Conservation (phyloP, 805 yeast genomes). For the Candida sakaeoensis region DNA sequence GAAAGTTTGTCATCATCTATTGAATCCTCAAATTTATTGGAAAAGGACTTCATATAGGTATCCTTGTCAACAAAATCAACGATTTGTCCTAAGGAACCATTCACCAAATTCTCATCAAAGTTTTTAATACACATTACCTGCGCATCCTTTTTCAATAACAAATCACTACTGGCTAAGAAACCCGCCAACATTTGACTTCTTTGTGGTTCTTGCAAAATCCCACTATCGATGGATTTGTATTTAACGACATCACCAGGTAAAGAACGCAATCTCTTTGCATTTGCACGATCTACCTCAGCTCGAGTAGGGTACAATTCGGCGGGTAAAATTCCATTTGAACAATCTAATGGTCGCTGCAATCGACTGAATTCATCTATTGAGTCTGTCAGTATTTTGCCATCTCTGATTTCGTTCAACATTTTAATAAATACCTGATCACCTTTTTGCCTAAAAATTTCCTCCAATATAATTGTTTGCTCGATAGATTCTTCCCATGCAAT, state of each 20-base stretch:
- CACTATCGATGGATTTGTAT: conserved; percentile 56
- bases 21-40: conserved; percentile 1
- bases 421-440: conserved; percentile 66
- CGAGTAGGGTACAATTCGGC: conserved; percentile 75
- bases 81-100: conserved; percentile 74
- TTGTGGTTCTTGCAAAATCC: conserved; percentile 40
- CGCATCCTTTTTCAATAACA: conserved; percentile 63
- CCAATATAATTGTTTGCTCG: conserved; percentile 52
- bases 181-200: conserved; percentile 47
- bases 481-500: conserved; percentile 59
- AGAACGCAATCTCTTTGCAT: conserved; percentile 43
- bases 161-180: conserved; percentile 57
- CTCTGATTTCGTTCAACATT: conserved; percentile 73
- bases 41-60: conserved; percentile 26
- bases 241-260: conserved; percentile 43
- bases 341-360: conserved; percentile 48
- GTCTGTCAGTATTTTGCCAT: conserved; percentile 51
- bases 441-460: conserved; percentile 71
- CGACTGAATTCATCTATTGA: conserved; percentile 48
- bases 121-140: conserved; percentile 84
- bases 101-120: conserved; percentile 66
- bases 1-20: not conserved
- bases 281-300: conserved; percentile 67
- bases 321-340: conserved; percentile 60
- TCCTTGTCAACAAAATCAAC: conserved; percentile 48